Percentiles rank a stretch among this genome's conserved stretches.
phyloP scores from a whole-genome alignment of 2,329 filamentous ascomycete species.

The Pleochaeta shiraiana region DNA sequence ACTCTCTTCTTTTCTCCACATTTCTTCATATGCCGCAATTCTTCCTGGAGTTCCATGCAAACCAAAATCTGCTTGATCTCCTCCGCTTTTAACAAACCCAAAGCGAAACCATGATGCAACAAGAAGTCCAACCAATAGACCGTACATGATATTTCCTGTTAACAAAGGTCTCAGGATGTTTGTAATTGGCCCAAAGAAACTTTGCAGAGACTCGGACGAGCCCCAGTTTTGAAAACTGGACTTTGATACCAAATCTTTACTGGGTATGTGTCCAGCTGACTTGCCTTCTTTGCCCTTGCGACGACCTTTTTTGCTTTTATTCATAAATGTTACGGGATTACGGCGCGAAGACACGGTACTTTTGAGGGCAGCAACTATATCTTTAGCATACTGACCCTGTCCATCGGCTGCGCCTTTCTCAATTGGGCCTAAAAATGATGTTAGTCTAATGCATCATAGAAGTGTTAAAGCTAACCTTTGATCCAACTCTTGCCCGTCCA shows the following conservation, averaged over 20 bases:
- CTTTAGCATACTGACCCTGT: conserved; percentile 62
- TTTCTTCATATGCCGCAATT: conserved; percentile 70
- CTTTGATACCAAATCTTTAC: conserved; percentile 17
- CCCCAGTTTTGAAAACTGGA: conserved; percentile 42
- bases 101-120: conserved; percentile 54
- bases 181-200: conserved; percentile 43
- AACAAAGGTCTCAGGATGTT: conserved; percentile 50
- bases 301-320: conserved; percentile 32
- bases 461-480: conserved; percentile 39
- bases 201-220: conserved; percentile 53
- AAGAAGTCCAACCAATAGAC: conserved; percentile 49
- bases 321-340: conserved; percentile 25
- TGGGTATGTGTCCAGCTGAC: conserved; percentile 21
- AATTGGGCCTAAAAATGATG: conserved; percentile 46
- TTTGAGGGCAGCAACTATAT: conserved; percentile 54
- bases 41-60: conserved; percentile 33
- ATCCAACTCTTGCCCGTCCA: conserved; percentile 98
- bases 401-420: conserved; percentile 91
- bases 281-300: conserved; percentile 24
- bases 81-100: conserved; percentile 22
- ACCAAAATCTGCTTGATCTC: conserved; percentile 20
- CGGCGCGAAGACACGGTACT: conserved; percentile 46
- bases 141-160: conserved; percentile 56
- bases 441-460: conserved; percentile 2
- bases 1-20: conserved; percentile 29